Percentiles rank a stretch among this genome's conserved stretches.
These are phyloP conservation scores for Coprinellus micaceus DNA, from an alignment of 768 basidiomycete species.

Conservation along the genomic window DNA sequence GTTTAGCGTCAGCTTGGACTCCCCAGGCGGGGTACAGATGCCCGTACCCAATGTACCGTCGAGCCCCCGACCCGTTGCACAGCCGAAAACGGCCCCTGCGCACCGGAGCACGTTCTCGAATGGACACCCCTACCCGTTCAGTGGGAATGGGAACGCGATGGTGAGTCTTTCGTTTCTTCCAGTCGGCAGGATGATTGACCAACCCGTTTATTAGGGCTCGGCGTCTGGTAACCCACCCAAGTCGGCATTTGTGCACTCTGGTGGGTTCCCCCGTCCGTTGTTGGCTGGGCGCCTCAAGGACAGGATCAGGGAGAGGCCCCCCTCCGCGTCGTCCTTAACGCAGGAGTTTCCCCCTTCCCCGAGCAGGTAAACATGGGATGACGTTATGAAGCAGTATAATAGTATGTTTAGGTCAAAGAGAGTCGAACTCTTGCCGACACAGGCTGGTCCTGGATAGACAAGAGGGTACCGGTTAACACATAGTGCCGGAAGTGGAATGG, in stretches of 20 bases:
- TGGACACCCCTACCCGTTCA: conserved; percentile 4
- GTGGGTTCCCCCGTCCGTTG: conserved; percentile 8
- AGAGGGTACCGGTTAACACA: no score
- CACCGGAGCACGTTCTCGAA: conserved; percentile 5
- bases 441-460: no score
- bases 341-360: no score
- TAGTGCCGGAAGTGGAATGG: no score
- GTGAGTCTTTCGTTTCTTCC: background rate
- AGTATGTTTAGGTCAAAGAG: no score
- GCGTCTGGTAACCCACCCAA: background rate
- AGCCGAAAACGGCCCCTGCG: conserved; percentile 8
- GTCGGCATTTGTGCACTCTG: conserved; percentile 8
- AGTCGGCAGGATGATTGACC: background rate
- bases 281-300: conserved; percentile 11
- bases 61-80: no score
- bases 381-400: no score
- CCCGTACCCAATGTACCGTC: no score
- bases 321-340: conserved; percentile 5
- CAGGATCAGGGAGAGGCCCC: conserved; percentile 10
- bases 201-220: background rate
- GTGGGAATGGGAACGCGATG: background rate
- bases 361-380: no score
- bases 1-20: background rate
- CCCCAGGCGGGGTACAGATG: no score
- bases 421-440: no score